Evolutionary conservation across 1,139 yeast genomes (phyloP), one percentile per base, ranked within the genome.

Genomic region (Kurtzmaniella quercitrusa): DNA sequence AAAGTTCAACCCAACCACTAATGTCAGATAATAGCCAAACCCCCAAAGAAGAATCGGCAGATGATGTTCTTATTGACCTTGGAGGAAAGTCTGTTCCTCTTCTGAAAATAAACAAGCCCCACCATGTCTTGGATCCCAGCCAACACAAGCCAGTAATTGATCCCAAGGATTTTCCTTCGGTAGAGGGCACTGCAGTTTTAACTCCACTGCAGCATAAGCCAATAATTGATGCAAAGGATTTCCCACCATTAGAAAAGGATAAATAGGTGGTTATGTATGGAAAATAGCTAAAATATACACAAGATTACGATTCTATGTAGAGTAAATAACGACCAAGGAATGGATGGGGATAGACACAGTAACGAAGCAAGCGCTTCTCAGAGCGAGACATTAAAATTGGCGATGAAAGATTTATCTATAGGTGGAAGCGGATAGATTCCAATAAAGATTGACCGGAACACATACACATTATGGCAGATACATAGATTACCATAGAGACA

Each of bases 1-100:
- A 6, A 6, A 27, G 14, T 4, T 21, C 23, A 21, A 21, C 8
- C 8, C 23, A n/a, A n/a, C n/a, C 8, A 21, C 4, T 21, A 27
- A 27, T 27, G 31, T 27, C 31, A 27, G 31, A 27, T 4, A 27
- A 27, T n/a, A 27, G 14, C 14, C 31, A 27, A n/a, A 27, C 5
- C n/a, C 31, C 36, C 14, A 14, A 31, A 10, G 11, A 14, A 31
- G 36, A 51, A 56, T 18, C 57, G 10, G 31, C 63, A 4, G 62
- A 60, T n/a, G 55, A 66, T 27, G 46, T 67, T 27, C 47, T 58
- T 21, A 61, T 73, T 19, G 54, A 70, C 43, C 53, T 71, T 36
- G 73, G 71, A 10, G 73, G 72, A 37, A 60, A 56, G 45, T 52
- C 50, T 43, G 73, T 73, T 12, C 77, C 76, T 5, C 63, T 67